These are phyloP conservation scores for Quillaja saponaria DNA, from an alignment of 306 rosid species.

Conservation along the genomic window DNA sequence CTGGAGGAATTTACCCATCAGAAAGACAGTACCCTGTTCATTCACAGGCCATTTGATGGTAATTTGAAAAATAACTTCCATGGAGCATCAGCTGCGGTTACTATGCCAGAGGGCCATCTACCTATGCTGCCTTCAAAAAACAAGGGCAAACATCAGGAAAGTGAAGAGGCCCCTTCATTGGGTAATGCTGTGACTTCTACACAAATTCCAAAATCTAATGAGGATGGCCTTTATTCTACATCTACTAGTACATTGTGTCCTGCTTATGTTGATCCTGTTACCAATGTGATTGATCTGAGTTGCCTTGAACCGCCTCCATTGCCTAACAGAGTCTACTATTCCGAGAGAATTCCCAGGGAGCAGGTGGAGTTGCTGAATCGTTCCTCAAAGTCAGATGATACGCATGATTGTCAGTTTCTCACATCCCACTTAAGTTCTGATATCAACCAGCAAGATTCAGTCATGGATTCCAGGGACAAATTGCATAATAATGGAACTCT, in stretches of 20 bases:
- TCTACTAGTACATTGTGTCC: constrained; percentile 46
- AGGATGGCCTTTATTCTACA: constrained; percentile 45
- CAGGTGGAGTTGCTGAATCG: constrained; percentile 79
- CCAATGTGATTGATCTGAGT: constrained; percentile 63
- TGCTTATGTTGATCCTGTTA: constrained; percentile 48
- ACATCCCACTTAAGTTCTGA: constrained; percentile 63
- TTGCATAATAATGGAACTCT: constrained; percentile 40
- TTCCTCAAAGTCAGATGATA: constrained; percentile 81
- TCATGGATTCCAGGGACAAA: constrained; percentile 44
- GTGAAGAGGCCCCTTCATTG: constrained; percentile 46
- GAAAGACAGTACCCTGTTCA: constrained; percentile 42
- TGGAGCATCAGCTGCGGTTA: constrained; percentile 42
- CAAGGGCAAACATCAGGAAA: constrained; percentile 54
- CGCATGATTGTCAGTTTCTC: constrained; percentile 62
- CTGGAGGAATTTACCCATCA: constrained; percentile 34
- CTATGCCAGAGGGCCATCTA: constrained; percentile 39
- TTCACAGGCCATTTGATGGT: constrained; percentile 35
- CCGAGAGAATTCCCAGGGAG: constrained; percentile 89
- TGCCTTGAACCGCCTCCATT: constrained; percentile 65
- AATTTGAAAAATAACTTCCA: constrained; percentile 37
- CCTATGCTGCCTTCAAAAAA: constrained; percentile 44
- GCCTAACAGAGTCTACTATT: constrained; percentile 73
- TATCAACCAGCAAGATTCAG: constrained; percentile 42
- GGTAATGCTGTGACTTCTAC: constrained; percentile 42
- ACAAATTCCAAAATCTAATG: constrained; percentile 50